Conservation (phyloP, 2,329 filamentous ascomycete genomes). For the Exophiala sp. region DNA sequence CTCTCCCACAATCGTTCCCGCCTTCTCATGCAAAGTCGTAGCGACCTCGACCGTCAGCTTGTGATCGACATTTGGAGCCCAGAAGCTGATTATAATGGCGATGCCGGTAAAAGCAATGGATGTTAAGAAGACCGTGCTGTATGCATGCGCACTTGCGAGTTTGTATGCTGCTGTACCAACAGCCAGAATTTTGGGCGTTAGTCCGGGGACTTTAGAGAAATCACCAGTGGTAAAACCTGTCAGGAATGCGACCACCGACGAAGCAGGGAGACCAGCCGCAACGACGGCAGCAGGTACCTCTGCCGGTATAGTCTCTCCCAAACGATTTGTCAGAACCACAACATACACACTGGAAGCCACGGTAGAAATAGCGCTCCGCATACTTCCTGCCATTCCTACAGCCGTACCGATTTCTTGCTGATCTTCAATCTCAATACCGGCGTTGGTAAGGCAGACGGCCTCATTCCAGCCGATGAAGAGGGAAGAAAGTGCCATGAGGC, state of each 20-base stretch:
- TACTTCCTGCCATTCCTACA: conserved; percentile 24
- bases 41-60: conserved; percentile 3
- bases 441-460: conserved; percentile 22
- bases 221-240: conserved; percentile 31
- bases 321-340: conserved; percentile 22
- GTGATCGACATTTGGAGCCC: neutral
- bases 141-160: conserved; percentile 41
- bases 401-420: conserved; percentile 29
- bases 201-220: conserved; percentile 31
- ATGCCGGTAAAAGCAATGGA: conserved; percentile 18
- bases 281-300: conserved; percentile 31
- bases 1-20: no score
- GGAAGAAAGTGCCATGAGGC: neutral
- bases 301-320: neutral
- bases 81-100: conserved; percentile 3
- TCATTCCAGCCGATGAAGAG: conserved; percentile 27
- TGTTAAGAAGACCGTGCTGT: conserved; percentile 40
- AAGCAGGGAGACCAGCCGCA: conserved; percentile 37
- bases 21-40: neutral
- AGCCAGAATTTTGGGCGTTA: conserved; percentile 34
- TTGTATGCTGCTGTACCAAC: conserved; percentile 36
- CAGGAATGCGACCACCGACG: conserved; percentile 35
- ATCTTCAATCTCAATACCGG: conserved; percentile 21
- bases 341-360: conserved; percentile 27
- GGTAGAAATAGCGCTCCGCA: conserved; percentile 22